These are phyloP conservation scores for Eucalyptus globulus DNA, from an alignment of 345 rosid genomes.

Conservation along the genomic window DNA sequence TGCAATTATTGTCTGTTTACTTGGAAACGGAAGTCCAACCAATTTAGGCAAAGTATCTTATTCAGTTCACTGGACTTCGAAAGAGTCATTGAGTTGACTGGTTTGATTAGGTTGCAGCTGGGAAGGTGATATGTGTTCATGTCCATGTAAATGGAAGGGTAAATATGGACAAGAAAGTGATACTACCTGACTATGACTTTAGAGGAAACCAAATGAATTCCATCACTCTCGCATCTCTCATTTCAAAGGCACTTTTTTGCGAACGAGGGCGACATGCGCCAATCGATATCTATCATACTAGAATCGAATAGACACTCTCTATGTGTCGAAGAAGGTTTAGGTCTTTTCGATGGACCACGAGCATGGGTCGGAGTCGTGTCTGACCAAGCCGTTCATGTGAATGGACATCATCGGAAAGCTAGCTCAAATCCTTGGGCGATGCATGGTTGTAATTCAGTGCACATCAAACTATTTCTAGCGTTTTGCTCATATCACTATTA, in stretches of 20 bases:
- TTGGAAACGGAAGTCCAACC: neutral
- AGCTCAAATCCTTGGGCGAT: neutral
- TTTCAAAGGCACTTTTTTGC: neutral
- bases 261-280: neutral
- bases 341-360: neutral
- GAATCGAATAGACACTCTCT: neutral
- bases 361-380: neutral
- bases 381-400: neutral
- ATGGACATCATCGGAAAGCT: neutral
- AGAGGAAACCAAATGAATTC: neutral
- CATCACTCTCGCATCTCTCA: neutral
- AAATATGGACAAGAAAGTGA: neutral
- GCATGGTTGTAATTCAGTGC: neutral
- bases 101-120: neutral
- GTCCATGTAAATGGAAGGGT: neutral
- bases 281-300: neutral
- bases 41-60: neutral
- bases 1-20: neutral
- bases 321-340: neutral
- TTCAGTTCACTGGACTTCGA: neutral
- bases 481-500: neutral
- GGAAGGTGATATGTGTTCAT: neutral
- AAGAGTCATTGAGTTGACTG: neutral
- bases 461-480: neutral
- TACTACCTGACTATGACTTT: neutral